A percentile compares a stretch with the other conserved stretches of the same genome.
Conservation (phyloP, 2,329 filamentous ascomycete species). For the Fusarium sp. region DNA sequence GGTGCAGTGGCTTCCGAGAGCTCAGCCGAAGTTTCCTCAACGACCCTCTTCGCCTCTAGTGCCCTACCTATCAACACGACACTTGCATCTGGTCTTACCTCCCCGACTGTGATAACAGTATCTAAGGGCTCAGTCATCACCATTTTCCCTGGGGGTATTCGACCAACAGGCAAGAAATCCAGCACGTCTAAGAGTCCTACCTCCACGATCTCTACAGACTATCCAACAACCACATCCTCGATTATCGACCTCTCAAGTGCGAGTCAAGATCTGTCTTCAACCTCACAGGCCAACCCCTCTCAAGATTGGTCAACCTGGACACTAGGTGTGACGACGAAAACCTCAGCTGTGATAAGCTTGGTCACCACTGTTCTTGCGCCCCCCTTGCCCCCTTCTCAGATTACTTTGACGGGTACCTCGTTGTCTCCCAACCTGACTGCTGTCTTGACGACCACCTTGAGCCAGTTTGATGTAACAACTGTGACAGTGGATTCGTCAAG, state of each 20-base stretch:
- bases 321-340: slow-evolving; percentile 8
- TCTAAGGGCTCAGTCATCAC: slow-evolving; percentile 32
- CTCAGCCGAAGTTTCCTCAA: slow-evolving; percentile 1
- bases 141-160: slow-evolving; percentile 26
- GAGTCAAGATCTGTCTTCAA: background rate
- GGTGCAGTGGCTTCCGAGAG: background rate
- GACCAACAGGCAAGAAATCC: slow-evolving; percentile 17
- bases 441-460: background rate
- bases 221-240: slow-evolving; percentile 14
- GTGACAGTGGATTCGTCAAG: background rate
- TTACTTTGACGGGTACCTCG: slow-evolving; percentile 22
- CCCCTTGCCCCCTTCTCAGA: slow-evolving; percentile 9
- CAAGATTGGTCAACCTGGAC: slow-evolving; percentile 36
- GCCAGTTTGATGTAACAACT: background rate
- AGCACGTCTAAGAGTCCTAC: slow-evolving; percentile 8
- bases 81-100: background rate
- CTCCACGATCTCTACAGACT: slow-evolving; percentile 1
- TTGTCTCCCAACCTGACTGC: slow-evolving; percentile 15
- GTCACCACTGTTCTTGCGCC: slow-evolving; percentile 7
- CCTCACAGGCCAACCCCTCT: slow-evolving; percentile 5
- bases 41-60: slow-evolving; percentile 12
- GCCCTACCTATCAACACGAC: slow-evolving; percentile 18
- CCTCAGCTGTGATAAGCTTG: background rate
- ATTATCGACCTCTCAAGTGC: slow-evolving; percentile 12
- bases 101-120: slow-evolving; percentile 19